Evolutionary conservation across 2,329 filamentous ascomycete species (phyloP).

Genomic region (Fulvia fulva): DNA sequence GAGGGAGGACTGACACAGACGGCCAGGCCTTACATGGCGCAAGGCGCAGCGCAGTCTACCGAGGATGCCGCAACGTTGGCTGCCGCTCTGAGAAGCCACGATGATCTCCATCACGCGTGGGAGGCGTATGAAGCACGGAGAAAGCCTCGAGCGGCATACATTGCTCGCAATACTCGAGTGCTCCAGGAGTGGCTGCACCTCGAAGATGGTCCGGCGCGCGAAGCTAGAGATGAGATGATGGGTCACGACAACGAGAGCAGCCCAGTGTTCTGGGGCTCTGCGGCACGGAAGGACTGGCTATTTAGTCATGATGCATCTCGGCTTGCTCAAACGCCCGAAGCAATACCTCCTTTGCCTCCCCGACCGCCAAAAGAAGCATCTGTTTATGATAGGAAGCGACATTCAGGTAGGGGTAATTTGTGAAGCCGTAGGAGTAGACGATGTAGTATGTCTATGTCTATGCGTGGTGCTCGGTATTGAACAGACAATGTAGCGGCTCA

Average conservation of each 20-base stretch:
- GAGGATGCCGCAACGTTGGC: conserved; percentile 60
- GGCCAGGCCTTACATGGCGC: conserved; percentile 57
- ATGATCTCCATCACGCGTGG: conserved; percentile 14
- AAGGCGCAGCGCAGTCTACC: conserved; percentile 65
- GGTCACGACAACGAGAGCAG: conserved; percentile 23
- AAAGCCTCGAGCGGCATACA: conserved; percentile 25
- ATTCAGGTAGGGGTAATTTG: background rate
- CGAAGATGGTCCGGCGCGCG: conserved; percentile 27
- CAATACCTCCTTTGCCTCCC: background rate
- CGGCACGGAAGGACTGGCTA: conserved; percentile 28
- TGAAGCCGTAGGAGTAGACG: background rate
- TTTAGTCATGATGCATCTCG: conserved; percentile 17
- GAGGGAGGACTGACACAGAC: background rate
- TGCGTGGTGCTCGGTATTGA: too few relatives aligned
- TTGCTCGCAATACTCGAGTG: conserved; percentile 31
- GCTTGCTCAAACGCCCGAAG: background rate
- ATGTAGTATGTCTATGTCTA: background rate
- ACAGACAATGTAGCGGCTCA: too few relatives aligned
- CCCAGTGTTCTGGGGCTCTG: conserved; percentile 31
- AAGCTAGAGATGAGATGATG: conserved; percentile 29
- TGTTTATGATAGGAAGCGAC: background rate
- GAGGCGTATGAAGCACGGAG: conserved; percentile 17
- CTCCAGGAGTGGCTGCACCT: conserved; percentile 34
- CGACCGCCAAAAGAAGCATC: background rate
- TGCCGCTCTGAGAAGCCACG: conserved; percentile 18